Evolutionary conservation across 202 grass and related monocot species (phyloP), one percentile per base, ranked within the genome.

Genomic region (Carex arenaria): DNA sequence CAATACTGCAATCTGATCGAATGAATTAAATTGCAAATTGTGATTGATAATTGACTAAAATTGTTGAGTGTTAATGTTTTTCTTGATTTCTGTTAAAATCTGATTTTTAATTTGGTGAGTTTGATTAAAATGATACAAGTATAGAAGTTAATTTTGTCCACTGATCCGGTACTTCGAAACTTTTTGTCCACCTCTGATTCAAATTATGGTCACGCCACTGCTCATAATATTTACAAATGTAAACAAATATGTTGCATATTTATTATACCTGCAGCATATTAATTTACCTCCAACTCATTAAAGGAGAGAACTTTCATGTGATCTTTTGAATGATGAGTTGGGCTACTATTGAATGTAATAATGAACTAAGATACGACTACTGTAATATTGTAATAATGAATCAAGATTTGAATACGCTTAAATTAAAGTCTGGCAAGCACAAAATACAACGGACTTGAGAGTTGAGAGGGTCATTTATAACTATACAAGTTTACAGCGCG

Each of bases 261-360:
- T 59, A 78, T 60, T 18, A 38, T 59, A 40, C 3, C 28, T 60
- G 53, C 73, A 36, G 7, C 53, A 57, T 78, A 59, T 26, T 26
- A 26, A 26, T 38, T 60, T 78, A 59, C 53, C 30, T 59, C 28
- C 30, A 78, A 78, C 3, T 55, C 73, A 78, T 78, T 60, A 38
- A 60, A 36, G 73, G 7, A 72, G 43, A 72, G 8, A 18, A 23
- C 67, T 22, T 72, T 77, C 73, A 78, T 78, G 73, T 59, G 52
- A 77, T 77, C 14, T 77, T 57, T 77, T 10, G 10, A 56, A 77
- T 59, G 73, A 78, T 57, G 17, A 30, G 17, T 59, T 78, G 7
- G 18, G 17, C 7, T 18, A 57, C 73, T 60, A 31, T 78, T 78
- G 9, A 53, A 59, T 78, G 73, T 38, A 77, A 77, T 77, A 76